phyloP scores from a whole-genome alignment of 2,329 filamentous ascomycete species.

The Cladorrhinum sp. region DNA sequence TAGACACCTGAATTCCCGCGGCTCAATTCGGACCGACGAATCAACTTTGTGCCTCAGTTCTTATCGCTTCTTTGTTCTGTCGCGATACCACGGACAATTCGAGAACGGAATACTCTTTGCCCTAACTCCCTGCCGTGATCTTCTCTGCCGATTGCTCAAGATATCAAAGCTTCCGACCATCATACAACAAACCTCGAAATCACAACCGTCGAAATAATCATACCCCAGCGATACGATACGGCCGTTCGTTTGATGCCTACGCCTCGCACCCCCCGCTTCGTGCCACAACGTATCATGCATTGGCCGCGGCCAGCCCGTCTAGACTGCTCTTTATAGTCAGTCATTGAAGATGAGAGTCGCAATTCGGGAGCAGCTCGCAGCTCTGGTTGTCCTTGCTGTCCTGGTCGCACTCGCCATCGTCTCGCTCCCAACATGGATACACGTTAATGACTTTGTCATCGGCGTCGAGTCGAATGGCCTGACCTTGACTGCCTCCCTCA shows the following conservation, averaged over 20 bases:
- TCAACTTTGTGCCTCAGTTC: neutral
- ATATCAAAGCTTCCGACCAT: neutral
- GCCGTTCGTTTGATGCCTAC: neutral
- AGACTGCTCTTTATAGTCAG: conserved; percentile 18
- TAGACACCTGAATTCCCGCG: neutral
- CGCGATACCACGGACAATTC: neutral
- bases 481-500: conserved; percentile 77
- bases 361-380: conserved; percentile 81
- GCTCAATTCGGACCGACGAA: neutral
- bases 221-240: neutral
- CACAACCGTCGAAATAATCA: neutral
- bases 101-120: neutral
- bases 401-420: conserved; percentile 74
- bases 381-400: conserved; percentile 72
- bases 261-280: neutral
- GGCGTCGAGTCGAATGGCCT: conserved; percentile 59
- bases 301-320: conserved; percentile 7
- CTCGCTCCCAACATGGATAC: conserved; percentile 70
- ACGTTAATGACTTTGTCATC: conserved; percentile 53
- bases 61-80: neutral
- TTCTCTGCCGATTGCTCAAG: neutral
- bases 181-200: neutral
- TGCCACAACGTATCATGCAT: conserved; percentile 19
- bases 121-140: too few species aligned
- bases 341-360: conserved; percentile 69